Evolutionary conservation across 129 eudicot genomes (phyloP).

Genomic region (Calendula officinalis): DNA sequence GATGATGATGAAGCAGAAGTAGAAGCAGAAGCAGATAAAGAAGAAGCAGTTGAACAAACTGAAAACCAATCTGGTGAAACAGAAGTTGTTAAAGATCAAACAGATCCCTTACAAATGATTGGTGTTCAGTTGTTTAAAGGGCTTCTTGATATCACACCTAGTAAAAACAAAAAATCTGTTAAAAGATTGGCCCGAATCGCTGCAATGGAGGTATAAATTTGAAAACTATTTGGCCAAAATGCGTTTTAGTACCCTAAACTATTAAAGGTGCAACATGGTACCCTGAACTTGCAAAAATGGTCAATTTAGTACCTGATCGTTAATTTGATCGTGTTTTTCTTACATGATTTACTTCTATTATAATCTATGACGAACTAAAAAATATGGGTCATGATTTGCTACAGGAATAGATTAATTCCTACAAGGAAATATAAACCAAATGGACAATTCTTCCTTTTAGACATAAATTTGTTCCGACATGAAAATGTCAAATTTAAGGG

Average conservation of each 20-base stretch:
- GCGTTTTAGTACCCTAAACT: not conserved
- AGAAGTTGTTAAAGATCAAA: conserved; percentile 64
- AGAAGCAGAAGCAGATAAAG: conserved; percentile 70
- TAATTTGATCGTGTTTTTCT: no score
- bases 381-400: no score
- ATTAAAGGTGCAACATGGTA: not conserved
- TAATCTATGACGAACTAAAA: no score
- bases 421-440: no score
- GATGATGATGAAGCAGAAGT: conserved; percentile 77
- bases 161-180: conserved; percentile 59
- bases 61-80: conserved; percentile 63
- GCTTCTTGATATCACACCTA: conserved; percentile 43
- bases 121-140: conserved; percentile 89
- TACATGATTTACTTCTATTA: no score
- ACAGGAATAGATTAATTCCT: no score
- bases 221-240: no score
- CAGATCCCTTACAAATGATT: conserved; percentile 89
- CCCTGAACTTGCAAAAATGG: no score
- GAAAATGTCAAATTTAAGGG: no score
- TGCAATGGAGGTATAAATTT: conserved; percentile 66
- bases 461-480: no score
- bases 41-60: conserved; percentile 70
- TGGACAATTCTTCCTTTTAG: no score
- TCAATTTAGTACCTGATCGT: no score
- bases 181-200: conserved; percentile 52